Evolutionary conservation across 2,329 filamentous ascomycete species (phyloP).

Genomic region (Monosporascus ibericus): DNA sequence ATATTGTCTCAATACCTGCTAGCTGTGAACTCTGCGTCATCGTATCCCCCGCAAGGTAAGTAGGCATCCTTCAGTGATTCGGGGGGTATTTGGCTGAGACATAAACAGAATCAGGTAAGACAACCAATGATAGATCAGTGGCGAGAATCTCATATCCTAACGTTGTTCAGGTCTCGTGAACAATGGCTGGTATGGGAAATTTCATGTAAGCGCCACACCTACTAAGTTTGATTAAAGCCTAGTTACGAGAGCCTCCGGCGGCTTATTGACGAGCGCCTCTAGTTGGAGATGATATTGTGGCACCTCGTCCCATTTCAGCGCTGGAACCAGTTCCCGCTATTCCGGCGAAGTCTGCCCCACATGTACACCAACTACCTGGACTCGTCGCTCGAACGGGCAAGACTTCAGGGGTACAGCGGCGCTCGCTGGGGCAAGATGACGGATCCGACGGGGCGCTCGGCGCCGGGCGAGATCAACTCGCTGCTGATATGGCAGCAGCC

Average conservation of each 20-base stretch:
- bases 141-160: slow-evolving; percentile 2
- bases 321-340: slow-evolving; percentile 40
- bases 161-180: slow-evolving; percentile 37
- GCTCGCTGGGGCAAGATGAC: slow-evolving; percentile 50
- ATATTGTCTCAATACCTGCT: slow-evolving; percentile 48
- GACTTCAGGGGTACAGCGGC: slow-evolving; percentile 35
- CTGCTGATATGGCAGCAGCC: slow-evolving; percentile 59
- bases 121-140: slow-evolving; percentile 3
- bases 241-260: too few relatives aligned
- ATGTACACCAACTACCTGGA: slow-evolving; percentile 42
- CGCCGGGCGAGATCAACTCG: slow-evolving; percentile 55
- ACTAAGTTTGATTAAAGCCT: not conserved
- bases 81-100: not conserved
- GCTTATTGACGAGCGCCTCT: not conserved
- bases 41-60: slow-evolving; percentile 39
- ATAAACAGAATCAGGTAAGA: slow-evolving; percentile 13
- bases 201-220: slow-evolving; percentile 31
- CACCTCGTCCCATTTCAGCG: slow-evolving; percentile 44
- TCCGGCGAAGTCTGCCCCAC: slow-evolving; percentile 37
- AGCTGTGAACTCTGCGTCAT: slow-evolving; percentile 45
- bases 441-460: slow-evolving; percentile 47
- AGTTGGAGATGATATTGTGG: slow-evolving; percentile 50
- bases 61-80: not conserved
- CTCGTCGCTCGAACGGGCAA: slow-evolving; percentile 31
- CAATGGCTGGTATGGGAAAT: slow-evolving; percentile 52